A percentile compares a stretch with the other conserved stretches of the same genome.
Evolutionary conservation across 2,329 filamentous ascomycete species (phyloP).

Genomic region (Colletotrichum sp.): DNA sequence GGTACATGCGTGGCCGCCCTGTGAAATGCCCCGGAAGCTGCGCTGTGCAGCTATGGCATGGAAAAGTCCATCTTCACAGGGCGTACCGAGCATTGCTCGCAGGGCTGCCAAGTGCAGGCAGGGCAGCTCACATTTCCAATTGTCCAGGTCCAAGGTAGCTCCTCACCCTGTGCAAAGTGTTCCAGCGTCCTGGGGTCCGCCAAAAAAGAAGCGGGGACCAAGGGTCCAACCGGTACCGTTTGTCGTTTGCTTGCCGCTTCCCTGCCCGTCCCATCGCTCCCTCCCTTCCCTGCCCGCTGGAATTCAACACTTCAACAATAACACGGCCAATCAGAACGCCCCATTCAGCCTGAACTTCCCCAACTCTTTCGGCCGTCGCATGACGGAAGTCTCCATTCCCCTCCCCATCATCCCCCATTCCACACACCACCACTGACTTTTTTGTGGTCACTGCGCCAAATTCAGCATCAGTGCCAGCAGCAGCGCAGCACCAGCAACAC

Average conservation of each 20-base stretch:
- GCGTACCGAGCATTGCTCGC: background rate
- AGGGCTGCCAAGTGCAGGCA: background rate
- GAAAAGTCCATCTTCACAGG: background rate
- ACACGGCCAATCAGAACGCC: constrained; percentile 10
- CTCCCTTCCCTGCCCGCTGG: constrained; percentile 17
- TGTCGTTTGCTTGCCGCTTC: constrained; percentile 6
- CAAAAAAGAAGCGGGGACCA: constrained; percentile 9
- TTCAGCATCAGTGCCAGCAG: background rate
- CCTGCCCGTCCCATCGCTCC: constrained; percentile 11
- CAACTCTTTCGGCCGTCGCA: constrained; percentile 31
- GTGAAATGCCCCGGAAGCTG: background rate
- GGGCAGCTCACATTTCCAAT: background rate
- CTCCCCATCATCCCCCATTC: constrained; percentile 19
- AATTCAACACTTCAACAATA: constrained; percentile 33
- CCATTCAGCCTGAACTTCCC: constrained; percentile 28
- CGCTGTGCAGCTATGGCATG: background rate
- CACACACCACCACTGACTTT: background rate
- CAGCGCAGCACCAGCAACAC: background rate
- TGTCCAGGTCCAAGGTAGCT: background rate
- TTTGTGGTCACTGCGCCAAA: background rate
- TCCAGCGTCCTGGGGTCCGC: background rate
- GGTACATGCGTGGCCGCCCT: background rate
- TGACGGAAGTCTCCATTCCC: constrained; percentile 20
- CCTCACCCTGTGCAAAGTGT: background rate
- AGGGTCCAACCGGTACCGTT: constrained; percentile 12